Evolutionary conservation across 192 early-diverging fungal genomes (phyloP), one percentile per base, ranked within the genome.

Genomic region (Umbelopsis sp.): DNA sequence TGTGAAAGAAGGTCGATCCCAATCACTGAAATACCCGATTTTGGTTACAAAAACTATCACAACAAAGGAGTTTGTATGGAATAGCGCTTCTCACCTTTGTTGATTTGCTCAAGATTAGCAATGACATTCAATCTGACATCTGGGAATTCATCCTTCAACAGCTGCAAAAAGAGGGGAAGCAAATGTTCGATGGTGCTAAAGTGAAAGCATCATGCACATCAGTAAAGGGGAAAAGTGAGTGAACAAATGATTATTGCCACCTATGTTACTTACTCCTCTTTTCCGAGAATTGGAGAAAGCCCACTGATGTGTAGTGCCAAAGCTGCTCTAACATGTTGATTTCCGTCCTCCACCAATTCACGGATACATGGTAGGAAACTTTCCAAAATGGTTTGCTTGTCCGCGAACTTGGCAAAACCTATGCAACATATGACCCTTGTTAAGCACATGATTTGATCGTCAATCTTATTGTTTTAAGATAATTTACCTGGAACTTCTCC

Each of bases 81-180:
- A 22, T 20, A 0, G 16, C 20, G 1, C 10, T 10, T 53, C 50
- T 66, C 71, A 91, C 91, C 90, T 81, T 92, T 86, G 80, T 99
- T 98, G 11, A 98, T 95, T 52, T 91, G 89, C 71, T 99, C 96
- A 47, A 99, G 86, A 84, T 97, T 97, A 13, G 96, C 97, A 75
- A 99, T 99, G 70, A 99, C 95, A 83, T 98, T 98, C 30, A 99
- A 87, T 68, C 98, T 92, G 64, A 99, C 98, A 51, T 98, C 97
- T 12, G 96, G 89, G 74, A 93, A 92, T 75, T 97, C 94, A 74
- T 99, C 98, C 85, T 99, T 99, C 68, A 99, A 84, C 70, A 99
- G 84, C 41, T 94, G 95, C 78, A 99, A 82, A 80, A 99, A 97
- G 72, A 99, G 80, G 25, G 96, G 96, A 69, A 98, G 82, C 49